Conservation (phyloP, 116 monocot species). For the Phalaenopsis hybrid region DNA sequence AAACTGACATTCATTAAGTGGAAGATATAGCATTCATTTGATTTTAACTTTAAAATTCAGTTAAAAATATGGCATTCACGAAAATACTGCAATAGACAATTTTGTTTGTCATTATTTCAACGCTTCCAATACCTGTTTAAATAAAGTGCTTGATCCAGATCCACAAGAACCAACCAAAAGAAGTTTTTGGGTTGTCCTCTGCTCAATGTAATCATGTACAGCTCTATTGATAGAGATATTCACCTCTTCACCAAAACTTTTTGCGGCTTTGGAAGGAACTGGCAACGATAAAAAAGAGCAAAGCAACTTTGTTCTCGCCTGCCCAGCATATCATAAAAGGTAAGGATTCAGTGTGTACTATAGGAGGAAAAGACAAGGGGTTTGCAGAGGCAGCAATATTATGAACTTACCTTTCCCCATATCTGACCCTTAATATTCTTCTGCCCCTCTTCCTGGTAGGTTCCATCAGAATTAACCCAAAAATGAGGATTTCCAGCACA, state of each 20-base stretch:
- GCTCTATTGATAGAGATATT: slow-evolving; percentile 23
- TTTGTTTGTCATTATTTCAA: neutral
- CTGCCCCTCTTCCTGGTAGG: slow-evolving; percentile 95
- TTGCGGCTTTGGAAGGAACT: slow-evolving; percentile 40
- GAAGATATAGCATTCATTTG: neutral
- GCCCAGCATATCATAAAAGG: slow-evolving; percentile 13
- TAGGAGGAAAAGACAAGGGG: neutral
- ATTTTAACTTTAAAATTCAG: neutral
- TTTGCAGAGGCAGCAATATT: neutral
- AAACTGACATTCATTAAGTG: neutral
- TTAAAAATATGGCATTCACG: neutral
- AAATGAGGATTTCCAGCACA: slow-evolving; percentile 96
- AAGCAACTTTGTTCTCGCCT: slow-evolving; percentile 77
- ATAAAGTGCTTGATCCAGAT: slow-evolving; percentile 83
- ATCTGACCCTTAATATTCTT: slow-evolving; percentile 81
- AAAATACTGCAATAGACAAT: neutral
- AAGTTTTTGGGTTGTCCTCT: slow-evolving; percentile 64
- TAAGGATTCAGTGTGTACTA: neutral
- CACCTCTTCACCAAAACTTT: slow-evolving; percentile 39
- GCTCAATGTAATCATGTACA: slow-evolving; percentile 47
- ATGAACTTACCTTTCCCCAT: slow-evolving; percentile 69
- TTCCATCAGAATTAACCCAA: slow-evolving; percentile 98
- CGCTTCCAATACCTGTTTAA: slow-evolving; percentile 67
- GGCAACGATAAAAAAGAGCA: slow-evolving; percentile 86
- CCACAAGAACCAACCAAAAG: slow-evolving; percentile 71